Evolutionary conservation across 2,329 filamentous ascomycete genomes (phyloP).

Genomic region (Penicillium sp.): DNA sequence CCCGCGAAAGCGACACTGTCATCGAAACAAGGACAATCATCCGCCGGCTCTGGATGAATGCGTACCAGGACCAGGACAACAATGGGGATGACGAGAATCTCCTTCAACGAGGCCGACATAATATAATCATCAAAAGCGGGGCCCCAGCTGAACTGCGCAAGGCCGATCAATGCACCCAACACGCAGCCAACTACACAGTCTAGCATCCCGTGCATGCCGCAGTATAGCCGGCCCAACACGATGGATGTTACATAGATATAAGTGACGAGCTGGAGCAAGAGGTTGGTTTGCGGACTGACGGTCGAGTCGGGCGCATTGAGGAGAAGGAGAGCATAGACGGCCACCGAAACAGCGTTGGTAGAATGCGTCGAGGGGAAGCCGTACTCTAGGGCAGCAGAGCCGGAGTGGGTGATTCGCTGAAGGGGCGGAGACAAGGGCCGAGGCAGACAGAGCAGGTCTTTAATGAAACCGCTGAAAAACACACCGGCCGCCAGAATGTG

Average conservation of each 20-base stretch:
- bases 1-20: constrained; percentile 91
- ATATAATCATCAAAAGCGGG: constrained; percentile 65
- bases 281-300: constrained; percentile 54
- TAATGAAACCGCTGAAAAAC: constrained; percentile 86
- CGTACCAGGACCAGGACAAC: constrained; percentile 71
- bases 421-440: constrained; percentile 87
- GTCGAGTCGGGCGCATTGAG: constrained; percentile 62
- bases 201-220: constrained; percentile 96
- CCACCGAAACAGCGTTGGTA: constrained; percentile 92
- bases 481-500: constrained; percentile 74
- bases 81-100: constrained; percentile 59
- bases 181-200: constrained; percentile 78
- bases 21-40: constrained; percentile 95
- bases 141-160: constrained; percentile 53
- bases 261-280: constrained; percentile 61
- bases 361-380: constrained; percentile 97
- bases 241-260: constrained; percentile 89
- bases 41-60: constrained; percentile 89
- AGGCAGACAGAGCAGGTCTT: constrained; percentile 88
- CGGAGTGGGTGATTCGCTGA: constrained; percentile 94
- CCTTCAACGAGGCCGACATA: constrained; percentile 58
- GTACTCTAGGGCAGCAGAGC: constrained; percentile 89
- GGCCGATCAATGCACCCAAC: constrained; percentile 63
- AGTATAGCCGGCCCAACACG: constrained; percentile 85
- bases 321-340: constrained; percentile 71